These are phyloP conservation scores for Boletus pseudo-olivaceus DNA, from an alignment of 768 basidiomycete genomes.

Conservation along the genomic window DNA sequence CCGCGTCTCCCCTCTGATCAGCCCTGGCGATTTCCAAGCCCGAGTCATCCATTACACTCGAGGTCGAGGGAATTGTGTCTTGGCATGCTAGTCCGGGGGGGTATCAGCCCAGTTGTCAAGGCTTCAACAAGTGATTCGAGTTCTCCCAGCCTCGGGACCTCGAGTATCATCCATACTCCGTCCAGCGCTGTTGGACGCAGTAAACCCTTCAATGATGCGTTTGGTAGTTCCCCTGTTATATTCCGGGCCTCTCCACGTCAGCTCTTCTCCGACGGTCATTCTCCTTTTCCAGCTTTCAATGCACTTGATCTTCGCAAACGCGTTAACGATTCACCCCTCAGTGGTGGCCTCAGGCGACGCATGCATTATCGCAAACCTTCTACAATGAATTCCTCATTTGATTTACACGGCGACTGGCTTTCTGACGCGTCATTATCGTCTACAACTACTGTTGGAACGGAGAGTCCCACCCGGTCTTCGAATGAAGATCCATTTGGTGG, in stretches of 20 bases:
- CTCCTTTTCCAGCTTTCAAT: slow-evolving; percentile 31
- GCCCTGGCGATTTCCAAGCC: slow-evolving; percentile 79
- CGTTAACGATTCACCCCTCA: slow-evolving; percentile 48
- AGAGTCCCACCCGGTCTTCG: slow-evolving; percentile 28
- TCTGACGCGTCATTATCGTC: slow-evolving; percentile 31
- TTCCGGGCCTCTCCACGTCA: slow-evolving; percentile 42
- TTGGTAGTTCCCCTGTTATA: slow-evolving; percentile 36
- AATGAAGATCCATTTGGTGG: slow-evolving; percentile 46
- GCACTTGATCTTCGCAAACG: slow-evolving; percentile 34
- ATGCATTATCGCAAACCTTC: slow-evolving; percentile 27
- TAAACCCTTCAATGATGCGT: slow-evolving; percentile 28
- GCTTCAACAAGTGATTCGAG: slow-evolving; percentile 26
- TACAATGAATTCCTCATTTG: slow-evolving; percentile 25
- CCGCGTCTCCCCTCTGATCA: slow-evolving; percentile 73
- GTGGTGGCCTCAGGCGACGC: slow-evolving; percentile 30
- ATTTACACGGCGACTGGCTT: slow-evolving; percentile 27
- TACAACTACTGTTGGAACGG: slow-evolving; percentile 15
- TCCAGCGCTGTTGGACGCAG: slow-evolving; percentile 23
- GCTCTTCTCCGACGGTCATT: slow-evolving; percentile 35
- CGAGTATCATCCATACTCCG: slow-evolving; percentile 31
- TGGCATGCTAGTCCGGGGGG: slow-evolving; percentile 55
- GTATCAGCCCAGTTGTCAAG: slow-evolving; percentile 46
- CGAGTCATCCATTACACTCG: slow-evolving; percentile 73
- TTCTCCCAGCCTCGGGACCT: slow-evolving; percentile 28
- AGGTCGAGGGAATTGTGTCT: slow-evolving; percentile 61